Conservation (phyloP, 495 filamentous ascomycete species). For the Penicillium roqueforti region DNA sequence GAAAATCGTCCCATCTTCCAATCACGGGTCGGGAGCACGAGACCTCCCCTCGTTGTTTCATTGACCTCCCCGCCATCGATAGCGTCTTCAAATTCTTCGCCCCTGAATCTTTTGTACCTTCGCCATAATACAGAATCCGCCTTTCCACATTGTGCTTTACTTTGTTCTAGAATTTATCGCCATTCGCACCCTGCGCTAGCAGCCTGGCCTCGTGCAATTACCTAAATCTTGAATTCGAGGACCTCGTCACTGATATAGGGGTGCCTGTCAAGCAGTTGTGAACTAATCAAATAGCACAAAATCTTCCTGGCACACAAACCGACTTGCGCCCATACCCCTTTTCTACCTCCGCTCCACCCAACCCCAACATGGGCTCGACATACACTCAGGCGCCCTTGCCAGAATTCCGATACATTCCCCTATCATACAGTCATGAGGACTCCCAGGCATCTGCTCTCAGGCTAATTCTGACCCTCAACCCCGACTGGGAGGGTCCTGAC, state of each 20-base stretch:
- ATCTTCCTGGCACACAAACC: background rate
- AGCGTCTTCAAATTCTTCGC: background rate
- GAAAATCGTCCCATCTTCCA: constrained; percentile 20
- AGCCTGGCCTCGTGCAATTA: background rate
- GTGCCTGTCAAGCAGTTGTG: background rate
- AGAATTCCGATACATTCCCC: constrained; percentile 56
- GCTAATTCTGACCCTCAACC: constrained; percentile 74
- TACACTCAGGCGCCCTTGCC: constrained; percentile 20
- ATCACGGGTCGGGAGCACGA: constrained; percentile 40
- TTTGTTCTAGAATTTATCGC: background rate
- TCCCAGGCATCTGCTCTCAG: constrained; percentile 70
- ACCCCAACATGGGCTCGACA: constrained; percentile 30
- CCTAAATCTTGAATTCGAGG: background rate
- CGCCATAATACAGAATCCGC: background rate
- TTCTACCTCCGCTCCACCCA: background rate
- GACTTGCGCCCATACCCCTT: background rate
- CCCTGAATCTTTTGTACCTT: constrained; percentile 6
- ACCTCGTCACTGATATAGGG: background rate
- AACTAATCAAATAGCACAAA: background rate
- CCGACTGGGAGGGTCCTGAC: constrained; percentile 71
- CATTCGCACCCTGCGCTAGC: background rate
- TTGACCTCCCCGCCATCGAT: constrained; percentile 12
- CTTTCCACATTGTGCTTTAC: background rate
- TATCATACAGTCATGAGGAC: constrained; percentile 71
- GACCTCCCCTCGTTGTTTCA: constrained; percentile 26